Base-by-base conservation (phyloP, 805 yeast species). In the Phaffomyces antillensis region DNA sequence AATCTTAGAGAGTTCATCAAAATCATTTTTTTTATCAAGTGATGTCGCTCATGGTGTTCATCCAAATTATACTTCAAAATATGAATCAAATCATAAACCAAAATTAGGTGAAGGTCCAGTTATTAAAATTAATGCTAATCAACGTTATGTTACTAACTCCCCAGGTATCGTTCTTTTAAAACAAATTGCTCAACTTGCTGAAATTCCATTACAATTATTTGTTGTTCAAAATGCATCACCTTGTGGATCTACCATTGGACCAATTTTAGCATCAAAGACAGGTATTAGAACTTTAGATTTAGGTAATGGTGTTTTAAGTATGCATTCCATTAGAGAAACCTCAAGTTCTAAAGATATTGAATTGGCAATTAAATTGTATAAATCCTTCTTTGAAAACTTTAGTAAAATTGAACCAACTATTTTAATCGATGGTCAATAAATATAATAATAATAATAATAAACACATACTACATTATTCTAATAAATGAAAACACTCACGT, bases 21-120 rank as follows among this genome's bases (percentile, higher is more conserved):
- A 82, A 61, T 88, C 97, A 1, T 90, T 93, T 64, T 75, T 91
- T 54, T 64, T 93, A 38, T 90, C 97, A 0, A 86, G 96, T 0
- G 99, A 91, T 63, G 93, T 89, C 80, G 96, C 98, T 2, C 99
- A 91, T 61, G 98, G 96, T 30, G 84, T 91, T 34, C 96, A 91
- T 63, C 99, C 99, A 46, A 91, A 91, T 64, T 91, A 91, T 63
- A 67, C 77, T 5, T 75, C 73, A 43, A 77, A 77, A 54, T 85
- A 93, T 65, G 98, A 93, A 61, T 61, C 77, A 20, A 69, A 75
- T 49, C 95, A 91, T 63, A 77, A 78, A 52, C 98, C 99, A 2
- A 72, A 73, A 42, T 67, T 91, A 49, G 95, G 95, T 58, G 71
- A 72, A 32, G 99, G 99, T 7, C 96, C 98, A 0, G 97, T 89